A percentile compares a stretch with the other conserved stretches of the same genome.
These are phyloP conservation scores for Mycena kentingensis DNA, from an alignment of 768 basidiomycete species.

Conservation along the genomic window DNA sequence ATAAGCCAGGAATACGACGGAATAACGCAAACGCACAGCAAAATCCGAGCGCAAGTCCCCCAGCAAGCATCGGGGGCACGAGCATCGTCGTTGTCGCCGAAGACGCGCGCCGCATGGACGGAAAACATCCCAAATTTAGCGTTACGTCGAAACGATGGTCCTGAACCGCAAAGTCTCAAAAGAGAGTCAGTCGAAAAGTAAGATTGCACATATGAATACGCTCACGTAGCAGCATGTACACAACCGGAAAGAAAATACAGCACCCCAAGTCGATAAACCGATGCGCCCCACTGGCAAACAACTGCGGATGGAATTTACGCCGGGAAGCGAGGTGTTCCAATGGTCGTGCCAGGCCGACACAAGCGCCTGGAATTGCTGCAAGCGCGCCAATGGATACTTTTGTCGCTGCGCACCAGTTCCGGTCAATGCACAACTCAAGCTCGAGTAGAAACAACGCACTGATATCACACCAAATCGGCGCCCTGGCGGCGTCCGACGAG, in stretches of 20 bases:
- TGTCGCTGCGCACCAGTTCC: background rate
- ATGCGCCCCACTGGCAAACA: background rate
- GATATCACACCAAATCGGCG: slow-evolving; percentile 1
- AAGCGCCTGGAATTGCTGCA: background rate
- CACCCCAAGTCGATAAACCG: background rate
- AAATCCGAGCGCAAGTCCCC: background rate
- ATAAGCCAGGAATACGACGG: background rate
- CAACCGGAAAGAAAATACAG: background rate
- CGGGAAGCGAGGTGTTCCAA: background rate
- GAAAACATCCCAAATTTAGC: background rate
- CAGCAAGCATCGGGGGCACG: background rate
- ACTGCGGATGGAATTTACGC: background rate
- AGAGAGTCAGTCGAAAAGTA: background rate
- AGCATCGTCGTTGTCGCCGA: background rate
- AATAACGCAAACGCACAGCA: background rate
- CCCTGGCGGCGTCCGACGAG: background rate
- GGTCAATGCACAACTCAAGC: background rate
- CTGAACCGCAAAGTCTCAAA: background rate
- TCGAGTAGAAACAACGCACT: background rate
- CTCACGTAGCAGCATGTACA: background rate
- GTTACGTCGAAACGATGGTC: background rate
- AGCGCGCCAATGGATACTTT: background rate
- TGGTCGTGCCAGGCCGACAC: background rate
- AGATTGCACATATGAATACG: background rate
- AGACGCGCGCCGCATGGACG: background rate